Evolutionary conservation across 345 rosid species (phyloP), one percentile per base, ranked within the genome.

Genomic region (Salix viminalis): DNA sequence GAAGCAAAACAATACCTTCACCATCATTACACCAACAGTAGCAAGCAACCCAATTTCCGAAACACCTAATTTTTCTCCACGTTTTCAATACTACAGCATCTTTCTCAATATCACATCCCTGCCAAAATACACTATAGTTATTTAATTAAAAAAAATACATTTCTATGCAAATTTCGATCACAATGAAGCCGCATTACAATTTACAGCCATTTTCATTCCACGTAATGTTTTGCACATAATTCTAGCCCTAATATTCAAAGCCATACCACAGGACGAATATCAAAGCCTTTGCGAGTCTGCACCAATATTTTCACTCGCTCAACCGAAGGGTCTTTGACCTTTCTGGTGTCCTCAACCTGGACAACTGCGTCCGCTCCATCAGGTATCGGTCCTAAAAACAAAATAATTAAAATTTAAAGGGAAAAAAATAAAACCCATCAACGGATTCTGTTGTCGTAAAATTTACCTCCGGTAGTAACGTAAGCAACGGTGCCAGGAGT

Each of bases 321-420:
- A 30, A 80, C 48, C 77, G 73, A 86, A 76, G 24, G 71, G 73
- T 77, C 85, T 41, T 77, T 79, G 69, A 88, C 74, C 73, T 82
- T 80, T 84, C 86, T 79, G 72, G 98, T 91, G 82, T 93, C 90
- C 87, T 96, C 99, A 67, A 96, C 97, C 88, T 96, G 99, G 81
- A 96, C 90, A 78, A 96, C 98, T 70, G 97, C 95, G 86, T 93
- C 97, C 15, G 99, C 99, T 69, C 98, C 97, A 86, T 96, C 92
- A 23, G 99, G 98, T 69, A 93, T 93, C 39, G 96, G 98, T 74
- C 99, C 98, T 93, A 65, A 74, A 41, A 78, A 60, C 16, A 37
- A 24, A 75, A 68, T 3, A 65, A 62, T 6, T 41, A 67, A 62
- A n/a, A 41, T 5, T 12, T 39, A 6, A 18, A 18, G 0, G 7